Evolutionary conservation across 257 asterid genomes (phyloP), one percentile per base, ranked within the genome.

Genomic region (Salvia miltiorrhiza): DNA sequence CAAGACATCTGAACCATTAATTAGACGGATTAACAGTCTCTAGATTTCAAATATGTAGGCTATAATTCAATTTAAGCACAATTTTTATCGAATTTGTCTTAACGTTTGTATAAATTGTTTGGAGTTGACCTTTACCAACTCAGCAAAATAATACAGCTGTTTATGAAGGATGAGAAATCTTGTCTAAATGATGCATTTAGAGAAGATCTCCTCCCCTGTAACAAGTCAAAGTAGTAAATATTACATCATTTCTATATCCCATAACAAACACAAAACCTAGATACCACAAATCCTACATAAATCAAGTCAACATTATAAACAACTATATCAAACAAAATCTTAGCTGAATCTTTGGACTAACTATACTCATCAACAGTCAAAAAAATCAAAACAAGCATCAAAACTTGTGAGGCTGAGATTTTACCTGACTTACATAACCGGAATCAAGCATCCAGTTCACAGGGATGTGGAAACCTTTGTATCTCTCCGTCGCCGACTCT

Each of bases 381-480:
- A 47, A 10, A 19, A 32, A 33, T 40, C 41, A n/a, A 53, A 70
- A 67, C 65, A 37, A 26, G 39, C 41, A 44, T 24, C 53, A 70
- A 13, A 53, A 32, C 35, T 57, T 13, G 41, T 9, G 67, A 65
- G 43, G 61, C 67, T 65, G 72, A n/a, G 53, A 59, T 72, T 52
- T 56, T 78, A 91, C 97, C 91, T 80, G 87, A 65, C 87, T 86
- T 44, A 74, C 85, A 58, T 82, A 79, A 28, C 97, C 93, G 1
- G 88, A 80, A 50, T 92, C 98, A 76, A 84, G 58, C 98, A 89
- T 90, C 98, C 98, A 92, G 58, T 83, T 69, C 77, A 85, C 76
- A 4, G 98, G 98, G 72, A 92, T 89, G 45, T 83, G 86, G 26
- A 80, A 76, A 9, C 78, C 82, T 73, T 78, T 78, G 86, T 85